These are phyloP conservation scores for Raffaelea deltoideospora DNA, from an alignment of 2,329 filamentous ascomycete species.

Conservation along the genomic window DNA sequence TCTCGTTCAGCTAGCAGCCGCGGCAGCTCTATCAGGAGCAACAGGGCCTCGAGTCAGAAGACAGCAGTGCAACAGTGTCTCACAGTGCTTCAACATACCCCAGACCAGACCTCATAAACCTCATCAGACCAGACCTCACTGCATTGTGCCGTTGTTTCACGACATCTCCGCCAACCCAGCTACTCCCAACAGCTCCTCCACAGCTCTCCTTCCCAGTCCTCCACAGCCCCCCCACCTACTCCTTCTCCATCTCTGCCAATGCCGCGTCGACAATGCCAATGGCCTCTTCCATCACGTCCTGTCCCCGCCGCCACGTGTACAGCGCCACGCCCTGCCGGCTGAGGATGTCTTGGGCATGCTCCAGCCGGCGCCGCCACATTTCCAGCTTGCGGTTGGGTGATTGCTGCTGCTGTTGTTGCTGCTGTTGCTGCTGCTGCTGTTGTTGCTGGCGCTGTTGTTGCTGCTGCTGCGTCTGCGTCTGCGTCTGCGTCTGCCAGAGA, in stretches of 20 bases:
- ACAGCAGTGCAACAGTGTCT: too few relatives aligned
- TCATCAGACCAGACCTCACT: too few relatives aligned
- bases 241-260: constrained; percentile 18
- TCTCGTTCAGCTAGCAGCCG: too few relatives aligned
- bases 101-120: too few relatives aligned
- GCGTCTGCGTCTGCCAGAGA: neutral
- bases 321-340: constrained; percentile 51
- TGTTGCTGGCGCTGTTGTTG: constrained; percentile 7
- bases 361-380: constrained; percentile 55
- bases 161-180: too few relatives aligned
- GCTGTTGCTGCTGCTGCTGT: constrained; percentile 14
- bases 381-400: constrained; percentile 51
- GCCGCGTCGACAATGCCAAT: constrained; percentile 46
- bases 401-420: constrained; percentile 3
- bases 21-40: too few relatives aligned
- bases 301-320: constrained; percentile 58
- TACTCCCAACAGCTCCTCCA: too few relatives aligned
- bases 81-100: too few relatives aligned
- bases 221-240: neutral
- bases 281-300: constrained; percentile 54
- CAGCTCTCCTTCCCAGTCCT: neutral
- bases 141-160: too few relatives aligned
- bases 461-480: constrained; percentile 4
- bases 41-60: too few relatives aligned
- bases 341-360: constrained; percentile 45